Evolutionary conservation across 2,329 filamentous ascomycete genomes (phyloP), one percentile per base, ranked within the genome.

Genomic region (Paracoccidioides brasiliensis): DNA sequence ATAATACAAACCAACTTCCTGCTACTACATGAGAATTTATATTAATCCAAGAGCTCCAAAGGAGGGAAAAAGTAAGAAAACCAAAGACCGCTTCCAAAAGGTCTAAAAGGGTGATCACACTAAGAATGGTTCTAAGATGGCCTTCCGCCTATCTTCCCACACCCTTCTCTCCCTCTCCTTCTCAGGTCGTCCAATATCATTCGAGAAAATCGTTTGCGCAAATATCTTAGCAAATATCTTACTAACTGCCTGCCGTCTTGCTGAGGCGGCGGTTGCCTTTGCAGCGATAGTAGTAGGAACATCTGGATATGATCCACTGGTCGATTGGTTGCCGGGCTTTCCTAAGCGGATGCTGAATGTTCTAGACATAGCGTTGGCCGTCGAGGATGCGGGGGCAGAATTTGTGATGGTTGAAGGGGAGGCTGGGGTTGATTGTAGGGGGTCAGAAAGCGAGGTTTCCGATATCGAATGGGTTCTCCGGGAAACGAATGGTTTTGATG

Each of bases 91-190:
- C 22, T 22, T 22, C 22, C 22, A 22, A 22, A 22, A 22, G 2
- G 22, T 22, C 22, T 22, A 22, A 22, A 22, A 22, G 22, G 40
- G 15, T 15, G 40, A 52, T 52, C 38, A 52, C 38, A 41, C 38
- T 57, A 88, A 65, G 61, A 94, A 94, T 33, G 88, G 72, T 66
- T 90, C 86, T 35, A 94, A 66, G 10, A 90, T 70, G 8, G 77
- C 77, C 55, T 77, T 76, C 73, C 83, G 85, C 66, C 80, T 80
- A 56, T 86, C 86, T 59, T 84, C 82, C 12, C 76, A 69, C 0
- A 73, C 70, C 57, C 76, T 83, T 60, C 72, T 80, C 57, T 86
- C 84, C 69, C 80, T 81, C 5, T 80, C 80, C 57, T 70, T 77
- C 22, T 66, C 58, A 1, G 67, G 71, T 3, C 67, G 62, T 1